Conservation (phyloP, 2,329 filamentous ascomycete genomes). For the Leptosphaerulina australis region DNA sequence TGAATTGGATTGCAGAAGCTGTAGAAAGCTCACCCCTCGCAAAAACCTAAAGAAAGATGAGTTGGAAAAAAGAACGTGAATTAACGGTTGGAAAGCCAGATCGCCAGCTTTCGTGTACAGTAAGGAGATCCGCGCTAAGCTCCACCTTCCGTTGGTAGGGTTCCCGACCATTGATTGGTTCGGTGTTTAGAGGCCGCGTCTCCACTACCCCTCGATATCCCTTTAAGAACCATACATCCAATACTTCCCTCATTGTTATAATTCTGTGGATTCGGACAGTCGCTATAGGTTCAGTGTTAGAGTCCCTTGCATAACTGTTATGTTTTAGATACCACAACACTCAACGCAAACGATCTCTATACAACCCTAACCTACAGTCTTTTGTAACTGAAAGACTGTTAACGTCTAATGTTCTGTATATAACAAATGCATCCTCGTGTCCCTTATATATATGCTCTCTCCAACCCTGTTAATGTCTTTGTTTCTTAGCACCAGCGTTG, state of each 20-base stretch:
- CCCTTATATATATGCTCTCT: too few species aligned
- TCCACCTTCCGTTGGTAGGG: slow-evolving; percentile 11
- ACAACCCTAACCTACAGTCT: too few species aligned
- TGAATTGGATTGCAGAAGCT: slow-evolving; percentile 4
- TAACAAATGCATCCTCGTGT: too few species aligned
- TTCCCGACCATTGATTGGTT: slow-evolving; percentile 8
- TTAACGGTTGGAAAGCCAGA: slow-evolving; percentile 32
- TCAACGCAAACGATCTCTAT: too few species aligned
- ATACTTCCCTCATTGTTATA: too few species aligned
- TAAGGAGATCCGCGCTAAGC: slow-evolving; percentile 18
- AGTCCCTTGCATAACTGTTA: too few species aligned
- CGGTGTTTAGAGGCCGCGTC: slow-evolving; percentile 4
- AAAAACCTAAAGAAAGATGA: slow-evolving; percentile 18
- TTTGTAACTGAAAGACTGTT: too few species aligned
- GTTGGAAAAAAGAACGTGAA: slow-evolving; percentile 24
- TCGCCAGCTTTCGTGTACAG: slow-evolving; percentile 28
- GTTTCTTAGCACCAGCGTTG: too few species aligned
- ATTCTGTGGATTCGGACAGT: too few species aligned
- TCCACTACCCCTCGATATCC: slow-evolving; percentile 2
- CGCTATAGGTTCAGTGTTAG: too few species aligned
- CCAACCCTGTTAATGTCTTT: background rate
- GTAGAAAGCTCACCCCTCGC: slow-evolving; percentile 30
- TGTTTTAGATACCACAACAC: too few species aligned
- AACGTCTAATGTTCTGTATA: too few species aligned
- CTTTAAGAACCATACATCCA: background rate